Percentiles rank a stretch among this genome's conserved stretches.
These are phyloP conservation scores for Boletus sp. DNA, from an alignment of 768 basidiomycete genomes.

Conservation along the genomic window DNA sequence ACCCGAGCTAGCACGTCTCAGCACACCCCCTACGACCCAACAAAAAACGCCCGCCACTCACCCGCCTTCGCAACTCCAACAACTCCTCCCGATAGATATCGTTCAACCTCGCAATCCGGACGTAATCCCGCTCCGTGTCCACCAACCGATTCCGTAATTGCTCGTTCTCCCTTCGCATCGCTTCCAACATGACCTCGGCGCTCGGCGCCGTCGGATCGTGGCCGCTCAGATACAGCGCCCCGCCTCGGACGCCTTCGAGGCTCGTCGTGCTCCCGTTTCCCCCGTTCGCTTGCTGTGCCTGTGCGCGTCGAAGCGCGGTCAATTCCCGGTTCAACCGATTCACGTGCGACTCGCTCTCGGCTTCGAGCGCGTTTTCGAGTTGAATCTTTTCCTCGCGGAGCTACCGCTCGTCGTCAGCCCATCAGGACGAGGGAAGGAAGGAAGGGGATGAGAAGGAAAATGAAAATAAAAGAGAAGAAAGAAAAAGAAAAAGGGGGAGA, in stretches of 20 bases:
- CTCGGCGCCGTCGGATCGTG: constrained; percentile 37
- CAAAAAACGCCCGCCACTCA: constrained; percentile 38
- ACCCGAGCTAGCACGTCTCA: too few relatives aligned
- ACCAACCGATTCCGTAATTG: constrained; percentile 62
- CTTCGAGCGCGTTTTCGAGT: constrained; percentile 78
- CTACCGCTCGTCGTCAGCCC: constrained; percentile 35
- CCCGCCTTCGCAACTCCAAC: constrained; percentile 71
- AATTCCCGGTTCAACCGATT: constrained; percentile 73
- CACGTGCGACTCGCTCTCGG: constrained; percentile 84
- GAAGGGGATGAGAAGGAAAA: too few relatives aligned
- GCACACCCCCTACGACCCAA: too few relatives aligned
- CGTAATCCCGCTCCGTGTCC: constrained; percentile 75
- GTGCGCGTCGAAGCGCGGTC: constrained; percentile 58
- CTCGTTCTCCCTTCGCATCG: constrained; percentile 79
- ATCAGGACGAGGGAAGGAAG: neutral
- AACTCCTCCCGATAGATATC: constrained; percentile 85
- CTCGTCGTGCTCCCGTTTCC: constrained; percentile 8
- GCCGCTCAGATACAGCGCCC: too few relatives aligned
- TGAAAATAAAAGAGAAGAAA: too few relatives aligned
- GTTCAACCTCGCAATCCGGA: constrained; percentile 70
- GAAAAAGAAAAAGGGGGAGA: neutral
- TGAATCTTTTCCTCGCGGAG: constrained; percentile 83
- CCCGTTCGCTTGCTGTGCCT: constrained; percentile 34
- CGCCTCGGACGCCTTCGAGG: neutral
- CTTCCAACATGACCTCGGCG: constrained; percentile 65